These are phyloP conservation scores for Tagetes patula DNA, from an alignment of 129 eudicot genomes.

Conservation along the genomic window DNA sequence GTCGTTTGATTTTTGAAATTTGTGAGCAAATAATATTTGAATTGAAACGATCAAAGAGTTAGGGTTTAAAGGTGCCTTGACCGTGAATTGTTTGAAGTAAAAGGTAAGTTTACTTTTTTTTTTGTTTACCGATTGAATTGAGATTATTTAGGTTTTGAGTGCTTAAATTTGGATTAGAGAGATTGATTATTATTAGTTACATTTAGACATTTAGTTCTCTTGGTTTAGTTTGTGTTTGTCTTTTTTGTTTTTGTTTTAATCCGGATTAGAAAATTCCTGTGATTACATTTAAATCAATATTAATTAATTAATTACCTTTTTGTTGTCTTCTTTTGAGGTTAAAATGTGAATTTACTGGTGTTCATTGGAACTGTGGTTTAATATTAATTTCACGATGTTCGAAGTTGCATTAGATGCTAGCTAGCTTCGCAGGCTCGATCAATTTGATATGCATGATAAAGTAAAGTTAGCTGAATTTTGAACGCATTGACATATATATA, in stretches of 20 bases:
- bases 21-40: no score
- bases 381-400: no score
- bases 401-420: no score
- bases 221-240: background rate
- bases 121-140: background rate
- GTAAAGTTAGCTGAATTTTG: no score
- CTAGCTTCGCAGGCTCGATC: no score
- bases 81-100: conserved; percentile 18
- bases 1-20: conserved; percentile 51
- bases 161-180: background rate
- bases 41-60: conserved; percentile 13
- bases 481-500: no score
- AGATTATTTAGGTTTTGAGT: background rate
- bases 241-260: background rate
- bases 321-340: no score
- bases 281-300: no score
- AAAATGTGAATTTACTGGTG: no score
- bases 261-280: background rate
- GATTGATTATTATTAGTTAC: background rate
- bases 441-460: no score
- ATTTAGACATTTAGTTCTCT: background rate
- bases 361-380: no score
- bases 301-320: no score
- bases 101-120: conserved; percentile 22
- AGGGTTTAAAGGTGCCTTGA: conserved; percentile 26